Evolutionary conservation across 75 land plant species (phyloP).

Genomic region (Picea sitchensis): DNA sequence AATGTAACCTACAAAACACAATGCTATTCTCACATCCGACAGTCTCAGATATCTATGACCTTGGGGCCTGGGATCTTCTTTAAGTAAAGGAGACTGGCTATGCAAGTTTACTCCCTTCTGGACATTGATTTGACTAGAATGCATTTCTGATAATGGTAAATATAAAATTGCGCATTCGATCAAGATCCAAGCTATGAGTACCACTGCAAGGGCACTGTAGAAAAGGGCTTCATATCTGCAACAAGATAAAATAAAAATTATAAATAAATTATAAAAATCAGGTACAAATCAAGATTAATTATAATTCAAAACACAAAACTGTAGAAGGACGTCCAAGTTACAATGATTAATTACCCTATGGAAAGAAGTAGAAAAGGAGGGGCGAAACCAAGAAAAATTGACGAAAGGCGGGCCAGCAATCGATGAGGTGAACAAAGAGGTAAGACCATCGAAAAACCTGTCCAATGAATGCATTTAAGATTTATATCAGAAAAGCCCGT

Average conservation of each 20-base stretch:
- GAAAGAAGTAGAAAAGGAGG: conserved; percentile 88
- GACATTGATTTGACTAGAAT: neutral
- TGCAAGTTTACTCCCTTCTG: conserved; percentile 9
- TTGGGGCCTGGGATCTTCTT: conserved; percentile 2
- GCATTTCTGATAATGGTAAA: conserved; percentile 19
- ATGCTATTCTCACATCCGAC: conserved; percentile 35
- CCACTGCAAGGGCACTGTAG: conserved; percentile 72
- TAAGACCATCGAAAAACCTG: conserved; percentile 68
- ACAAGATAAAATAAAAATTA: conserved; percentile 1
- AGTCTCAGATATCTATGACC: conserved; percentile 41
- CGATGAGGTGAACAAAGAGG: conserved; percentile 65
- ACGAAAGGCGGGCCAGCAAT: conserved; percentile 64
- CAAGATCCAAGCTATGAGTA: conserved; percentile 80
- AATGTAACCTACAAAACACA: conserved; percentile 38
- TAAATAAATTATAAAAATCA: neutral
- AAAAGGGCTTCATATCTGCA: conserved; percentile 93
- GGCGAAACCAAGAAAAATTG: conserved; percentile 91
- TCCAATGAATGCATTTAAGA: neutral
- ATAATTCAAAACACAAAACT: conserved; percentile 5
- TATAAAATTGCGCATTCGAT: conserved; percentile 58
- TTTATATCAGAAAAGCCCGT: too few relatives aligned
- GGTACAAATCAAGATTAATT: neutral
- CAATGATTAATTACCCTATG: conserved; percentile 59
- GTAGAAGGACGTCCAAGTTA: too few relatives aligned
- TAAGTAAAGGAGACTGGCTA: conserved; percentile 2